Evolutionary conservation across 257 asterid species (phyloP).

Genomic region (Pogostemon cablin): DNA sequence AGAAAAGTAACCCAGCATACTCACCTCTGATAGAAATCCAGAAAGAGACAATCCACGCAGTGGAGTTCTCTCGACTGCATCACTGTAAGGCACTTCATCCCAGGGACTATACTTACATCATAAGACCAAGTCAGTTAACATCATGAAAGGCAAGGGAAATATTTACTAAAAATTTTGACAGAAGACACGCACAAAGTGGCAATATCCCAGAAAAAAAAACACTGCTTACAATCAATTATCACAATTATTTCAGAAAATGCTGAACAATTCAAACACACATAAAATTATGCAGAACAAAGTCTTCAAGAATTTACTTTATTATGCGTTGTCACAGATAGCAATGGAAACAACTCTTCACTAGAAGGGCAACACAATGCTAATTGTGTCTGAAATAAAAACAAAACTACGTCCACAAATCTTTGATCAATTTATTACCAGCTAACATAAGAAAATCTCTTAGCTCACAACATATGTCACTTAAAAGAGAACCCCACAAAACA

Average conservation of each 20-base stretch:
- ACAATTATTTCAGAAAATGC: background rate
- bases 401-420: conserved; percentile 17
- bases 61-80: conserved; percentile 88
- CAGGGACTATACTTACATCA: conserved; percentile 74
- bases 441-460: conserved; percentile 13
- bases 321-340: conserved; percentile 10
- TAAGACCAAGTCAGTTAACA: conserved; percentile 34
- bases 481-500: conserved; percentile 5
- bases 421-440: conserved; percentile 18
- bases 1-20: conserved; percentile 35
- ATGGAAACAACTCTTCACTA: background rate
- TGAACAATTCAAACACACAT: background rate
- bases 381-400: conserved; percentile 13
- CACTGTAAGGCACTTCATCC: conserved; percentile 85
- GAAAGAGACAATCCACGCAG: conserved; percentile 75
- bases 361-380: conserved; percentile 19
- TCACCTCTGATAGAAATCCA: conserved; percentile 91
- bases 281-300: background rate
- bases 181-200: background rate
- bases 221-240: background rate
- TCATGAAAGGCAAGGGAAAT: conserved; percentile 26
- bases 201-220: background rate
- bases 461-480: conserved; percentile 1
- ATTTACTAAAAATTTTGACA: conserved; percentile 21
- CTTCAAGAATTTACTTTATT: background rate